Base-by-base conservation (phyloP, 345 rosid species). In the Aquilaria yunnanensis region DNA sequence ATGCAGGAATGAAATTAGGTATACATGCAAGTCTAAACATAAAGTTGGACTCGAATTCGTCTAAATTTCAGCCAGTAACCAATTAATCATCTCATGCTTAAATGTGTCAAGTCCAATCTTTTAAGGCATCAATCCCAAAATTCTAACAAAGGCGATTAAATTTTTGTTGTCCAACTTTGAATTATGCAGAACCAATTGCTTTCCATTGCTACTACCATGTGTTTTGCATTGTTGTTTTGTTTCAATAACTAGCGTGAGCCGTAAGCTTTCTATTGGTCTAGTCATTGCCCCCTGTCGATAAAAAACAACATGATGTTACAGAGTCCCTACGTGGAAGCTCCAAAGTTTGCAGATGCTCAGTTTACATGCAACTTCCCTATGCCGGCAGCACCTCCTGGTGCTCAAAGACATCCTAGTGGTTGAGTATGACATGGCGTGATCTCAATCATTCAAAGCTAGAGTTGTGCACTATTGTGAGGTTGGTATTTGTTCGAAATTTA, bases 311-410 rank as follows among this genome's bases (percentile, higher is more conserved):
- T 63, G 52, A 57, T 48, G 61, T 67, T 71, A 14, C 61, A 80
- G 77, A 87, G 86, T 67, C 96, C 96, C 1, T 92, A 92, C 57
- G 87, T 89, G 75, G 93, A 89, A 73, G 80, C 87, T 62, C 89
- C 88, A 4, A 72, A 76, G 23, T 66, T 85, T 16, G 75, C 70
- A 49, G 83, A 86, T 30, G 45, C 66, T 16, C 66, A 62, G 16
- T 72, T 71, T 53, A 69, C 68, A 61, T 54, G 57, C 45, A 68
- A 67, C 74, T 83, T 92, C 69, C 96, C 92, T 16, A 70, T 62
- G 70, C 95, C 95, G 29, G 78, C 82, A 0, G 81, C 92, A 2
- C 96, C 96, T 33, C 90, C 90, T 9, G 92, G 92, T 47, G 92
- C 89, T 14, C 76, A 70, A 57, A 87, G 84, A 75, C 84, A 77